Percentiles rank a stretch among this genome's conserved stretches.
Evolutionary conservation across 2,329 filamentous ascomycete genomes (phyloP).

Genomic region (Penicillium sp.): DNA sequence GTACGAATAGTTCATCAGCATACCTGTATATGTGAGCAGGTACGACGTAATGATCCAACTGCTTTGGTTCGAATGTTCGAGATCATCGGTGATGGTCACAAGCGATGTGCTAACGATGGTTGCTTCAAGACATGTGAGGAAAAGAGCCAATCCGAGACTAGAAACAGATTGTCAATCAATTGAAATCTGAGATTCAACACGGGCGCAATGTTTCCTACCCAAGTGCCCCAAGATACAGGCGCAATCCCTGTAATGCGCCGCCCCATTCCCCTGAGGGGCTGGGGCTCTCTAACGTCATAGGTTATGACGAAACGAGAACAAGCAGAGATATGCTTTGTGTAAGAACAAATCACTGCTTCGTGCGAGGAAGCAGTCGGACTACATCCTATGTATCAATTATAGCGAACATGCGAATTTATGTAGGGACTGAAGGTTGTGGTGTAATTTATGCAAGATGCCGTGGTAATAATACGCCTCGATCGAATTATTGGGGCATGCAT

Average conservation of each 20-base stretch:
- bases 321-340: no score
- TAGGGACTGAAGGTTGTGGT: no score
- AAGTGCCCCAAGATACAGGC: constrained; percentile 6
- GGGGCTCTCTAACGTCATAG: not conserved
- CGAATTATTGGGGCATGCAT: constrained; percentile 1
- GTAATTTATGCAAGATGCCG: not conserved
- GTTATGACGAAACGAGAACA: no score
- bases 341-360: no score
- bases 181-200: not conserved
- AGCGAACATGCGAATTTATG: no score
- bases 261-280: not conserved
- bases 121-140: constrained; percentile 54
- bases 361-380: no score
- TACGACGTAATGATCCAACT: constrained; percentile 56
- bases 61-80: constrained; percentile 42
- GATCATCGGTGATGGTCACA: constrained; percentile 49
- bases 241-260: constrained; percentile 3
- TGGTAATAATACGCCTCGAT: not conserved
- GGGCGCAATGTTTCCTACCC: constrained; percentile 3
- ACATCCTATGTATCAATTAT: no score
- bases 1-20: not conserved
- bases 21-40: constrained; percentile 55
- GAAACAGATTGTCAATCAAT: not conserved
- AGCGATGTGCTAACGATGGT: constrained; percentile 59
- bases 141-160: constrained; percentile 35